Base-by-base conservation (phyloP, 2,329 filamentous ascomycete genomes). In the Colletotrichum sp. region DNA sequence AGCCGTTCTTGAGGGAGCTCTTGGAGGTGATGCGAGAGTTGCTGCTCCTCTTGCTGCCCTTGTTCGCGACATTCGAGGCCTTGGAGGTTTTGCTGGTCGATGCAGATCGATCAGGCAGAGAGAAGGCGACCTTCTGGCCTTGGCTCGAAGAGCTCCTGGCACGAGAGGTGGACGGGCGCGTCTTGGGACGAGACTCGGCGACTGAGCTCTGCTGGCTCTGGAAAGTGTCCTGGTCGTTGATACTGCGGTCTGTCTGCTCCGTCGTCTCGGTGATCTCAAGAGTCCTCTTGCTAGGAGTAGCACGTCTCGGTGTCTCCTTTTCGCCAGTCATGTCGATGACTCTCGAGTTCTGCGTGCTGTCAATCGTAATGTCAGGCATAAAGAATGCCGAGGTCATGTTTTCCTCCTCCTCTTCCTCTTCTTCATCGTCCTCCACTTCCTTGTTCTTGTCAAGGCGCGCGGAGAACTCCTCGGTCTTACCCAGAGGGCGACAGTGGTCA, bases 341-440 rank as follows among this genome's bases (percentile, higher is more conserved):
- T 26, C 77, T 72, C 68, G 77, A 78, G 73, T 80, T 81, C 74
- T 87, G 84, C 70, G 87, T 86, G 6, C 83, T 85, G 71, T 89
- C 87, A 39, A 91, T 85, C 3, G 90, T 92, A 76, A 91, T 91
- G 77, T 92, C 90, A 26, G 90, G 89, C 72, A 92, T 85, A 78
- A 92, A 90, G 79, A 91, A 89, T 5, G 89, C 90, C 8, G 90
- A 92, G 1, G 90, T 91, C 88, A 91, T 90, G 77, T 91, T 90
- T 52, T 91, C 89, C 34, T 76, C 76, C 36, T 69, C 55, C 16
- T 76, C 66, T 5, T 83, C 82, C 44, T 76, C 76, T 32, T 69
- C 66, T 21, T 65, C 55, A 18, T 76, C 66, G 8, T 83, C 82
- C 65, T 81, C 59, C 68, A 84, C 78, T 77, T 79, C 79, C 1